phyloP scores from a whole-genome alignment of 2,329 filamentous ascomycete species.

The Epichloe typhina region DNA sequence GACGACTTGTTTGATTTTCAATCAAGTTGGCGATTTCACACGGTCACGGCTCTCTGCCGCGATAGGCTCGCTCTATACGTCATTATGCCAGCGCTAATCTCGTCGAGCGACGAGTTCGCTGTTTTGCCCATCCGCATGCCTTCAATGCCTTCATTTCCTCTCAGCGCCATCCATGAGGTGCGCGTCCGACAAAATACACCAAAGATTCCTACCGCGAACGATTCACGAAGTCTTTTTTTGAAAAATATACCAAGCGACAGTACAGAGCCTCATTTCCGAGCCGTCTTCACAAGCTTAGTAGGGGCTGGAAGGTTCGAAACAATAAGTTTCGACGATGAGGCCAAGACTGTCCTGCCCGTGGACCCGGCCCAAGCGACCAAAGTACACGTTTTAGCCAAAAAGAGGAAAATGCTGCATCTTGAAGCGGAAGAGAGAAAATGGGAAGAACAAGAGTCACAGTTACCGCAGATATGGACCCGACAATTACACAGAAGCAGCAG shows the following conservation, averaged over 20 bases:
- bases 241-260: constrained; percentile 81
- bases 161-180: constrained; percentile 61
- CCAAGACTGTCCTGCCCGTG: constrained; percentile 26
- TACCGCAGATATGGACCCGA: constrained; percentile 65
- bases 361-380: constrained; percentile 36
- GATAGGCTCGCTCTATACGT: too few relatives aligned
- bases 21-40: neutral
- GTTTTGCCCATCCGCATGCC: constrained; percentile 57
- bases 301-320: constrained; percentile 67
- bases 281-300: constrained; percentile 61
- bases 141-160: constrained; percentile 46
- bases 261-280: constrained; percentile 62
- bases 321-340: constrained; percentile 58
- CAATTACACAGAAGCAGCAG: constrained; percentile 59
- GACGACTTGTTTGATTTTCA: too few relatives aligned
- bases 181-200: constrained; percentile 78
- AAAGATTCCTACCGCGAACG: constrained; percentile 58
- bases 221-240: constrained; percentile 80
- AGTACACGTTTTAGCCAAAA: constrained; percentile 24
- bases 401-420: constrained; percentile 30
- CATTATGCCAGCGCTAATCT: constrained; percentile 17
- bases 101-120: constrained; percentile 43
- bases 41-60: neutral
- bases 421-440: constrained; percentile 41
- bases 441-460: constrained; percentile 43